Base-by-base conservation (phyloP, 495 filamentous ascomycete species). In the Daldinia decipiens region DNA sequence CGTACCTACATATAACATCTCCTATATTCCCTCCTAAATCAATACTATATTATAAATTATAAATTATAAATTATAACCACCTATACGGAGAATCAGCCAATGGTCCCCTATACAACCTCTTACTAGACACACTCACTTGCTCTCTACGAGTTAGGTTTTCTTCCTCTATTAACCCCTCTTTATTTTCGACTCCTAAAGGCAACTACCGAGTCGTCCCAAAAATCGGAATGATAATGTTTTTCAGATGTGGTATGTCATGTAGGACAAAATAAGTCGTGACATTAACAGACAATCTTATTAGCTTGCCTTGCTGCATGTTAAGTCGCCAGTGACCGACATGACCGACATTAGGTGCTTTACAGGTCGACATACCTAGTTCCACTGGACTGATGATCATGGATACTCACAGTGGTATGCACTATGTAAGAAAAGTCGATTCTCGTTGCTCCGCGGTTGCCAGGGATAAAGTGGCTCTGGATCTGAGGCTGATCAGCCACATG, bases 391-490 rank as follows among this genome's bases (percentile, higher is more conserved):
- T 31, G 29, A 31, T 31, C 29, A 31, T 31, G 0, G 6, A 31
- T 27, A 29, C 6, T 5, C 27, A 32, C 31, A 32, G 31, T 32
- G 9, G 7, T 34, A 34, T 34, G 32, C 32, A 34, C 32, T 11
- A 29, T 29, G 27, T 29, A 34, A 34, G 21, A 45, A 21, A 45
- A 21, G 17, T 19, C 17, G 40, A 55, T 64, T 57, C 38, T 62
- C 47, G 70, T 72, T 72, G 70, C 70, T 58, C 65, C 39, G 65
- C 52, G 40, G 70, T 72, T 68, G 60, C 65, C 34, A 65, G 56
- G 65, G 64, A 51, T 59, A 53, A 62, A 31, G 61, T 65, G 67
- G 38, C 24, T 54, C 67, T 21, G 5, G 11, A 39, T 50, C 40
- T 70, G 62, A 71, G 62, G 62, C 62, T 71, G 58, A 66, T 32